Evolutionary conservation across 1,284 basidiomycete species (phyloP).

Genomic region (Tetrapyrgos nigripes): DNA sequence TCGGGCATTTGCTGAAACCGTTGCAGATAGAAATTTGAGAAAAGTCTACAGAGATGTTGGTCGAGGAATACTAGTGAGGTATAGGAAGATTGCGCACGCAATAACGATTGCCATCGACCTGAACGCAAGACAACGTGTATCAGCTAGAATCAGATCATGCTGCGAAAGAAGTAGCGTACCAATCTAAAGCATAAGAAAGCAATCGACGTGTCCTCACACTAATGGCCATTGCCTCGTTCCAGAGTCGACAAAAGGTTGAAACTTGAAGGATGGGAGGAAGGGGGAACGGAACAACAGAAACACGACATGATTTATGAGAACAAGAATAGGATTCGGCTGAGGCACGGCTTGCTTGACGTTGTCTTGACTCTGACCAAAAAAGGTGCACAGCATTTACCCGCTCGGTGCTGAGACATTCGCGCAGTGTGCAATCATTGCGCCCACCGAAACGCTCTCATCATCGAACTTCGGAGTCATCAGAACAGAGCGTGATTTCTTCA

Average conservation of each 20-base stretch:
- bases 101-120: constrained; percentile 6
- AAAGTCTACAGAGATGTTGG: neutral
- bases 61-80: neutral
- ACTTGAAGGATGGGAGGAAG: neutral
- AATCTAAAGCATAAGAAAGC: constrained; percentile 8
- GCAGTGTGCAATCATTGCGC: too few species aligned
- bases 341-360: too few species aligned
- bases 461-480: too few species aligned
- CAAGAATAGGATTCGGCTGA: too few species aligned
- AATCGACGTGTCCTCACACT: neutral
- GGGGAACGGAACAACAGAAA: too few species aligned
- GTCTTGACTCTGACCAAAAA: too few species aligned
- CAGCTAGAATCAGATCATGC: neutral
- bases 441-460: too few species aligned
- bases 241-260: neutral
- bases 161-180: neutral
- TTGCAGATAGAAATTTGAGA: constrained; percentile 24
- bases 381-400: too few species aligned
- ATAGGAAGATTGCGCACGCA: neutral
- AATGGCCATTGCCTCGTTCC: neutral
- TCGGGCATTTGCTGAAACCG: constrained; percentile 27
- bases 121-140: neutral
- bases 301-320: too few species aligned
- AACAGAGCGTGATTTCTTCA: too few species aligned
- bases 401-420: too few species aligned